Evolutionary conservation across 225 moss, liverwort and hornwort species (phyloP).

Genomic region (Physcomitrellopsis africana): DNA sequence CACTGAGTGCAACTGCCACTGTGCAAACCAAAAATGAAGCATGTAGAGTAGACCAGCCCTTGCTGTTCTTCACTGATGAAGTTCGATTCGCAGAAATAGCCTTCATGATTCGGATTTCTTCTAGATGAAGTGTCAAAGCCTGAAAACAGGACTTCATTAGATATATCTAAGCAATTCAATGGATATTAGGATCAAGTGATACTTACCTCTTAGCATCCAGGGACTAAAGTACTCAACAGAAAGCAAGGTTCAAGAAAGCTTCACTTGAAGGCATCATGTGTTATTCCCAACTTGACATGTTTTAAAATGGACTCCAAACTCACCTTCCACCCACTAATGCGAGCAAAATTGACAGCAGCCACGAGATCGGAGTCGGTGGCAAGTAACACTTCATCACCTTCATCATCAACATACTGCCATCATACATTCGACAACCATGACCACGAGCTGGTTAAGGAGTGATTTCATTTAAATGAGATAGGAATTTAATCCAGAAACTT

Average conservation of each 20-base stretch:
- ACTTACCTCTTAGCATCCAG: neutral
- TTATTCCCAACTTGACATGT: too few relatives aligned
- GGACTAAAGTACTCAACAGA: neutral
- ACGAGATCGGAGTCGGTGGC: conserved; percentile 89
- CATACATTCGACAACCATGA: conserved; percentile 26
- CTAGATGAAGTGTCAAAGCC: conserved; percentile 66
- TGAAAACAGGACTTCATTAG: conserved; percentile 12
- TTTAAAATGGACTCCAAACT: neutral
- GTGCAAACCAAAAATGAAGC: conserved; percentile 58
- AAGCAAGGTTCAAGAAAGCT: too few relatives aligned
- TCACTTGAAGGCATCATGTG: too few relatives aligned
- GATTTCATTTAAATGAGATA: neutral
- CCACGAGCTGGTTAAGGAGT: conserved; percentile 9
- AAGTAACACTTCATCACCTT: conserved; percentile 91
- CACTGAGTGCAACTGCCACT: conserved; percentile 51
- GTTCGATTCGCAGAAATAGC: conserved; percentile 3
- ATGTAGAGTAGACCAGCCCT: conserved; percentile 54
- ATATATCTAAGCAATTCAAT: conserved; percentile 19
- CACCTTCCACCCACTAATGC: conserved; percentile 95
- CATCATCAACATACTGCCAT: conserved; percentile 96
- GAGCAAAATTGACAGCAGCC: conserved; percentile 93
- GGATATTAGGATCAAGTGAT: neutral
- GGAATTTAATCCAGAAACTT: neutral
- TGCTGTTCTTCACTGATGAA: too few relatives aligned
- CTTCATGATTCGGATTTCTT: conserved; percentile 40